Conservation (phyloP, 1,284 basidiomycete species). For the Lignosus rhinocerotis region DNA sequence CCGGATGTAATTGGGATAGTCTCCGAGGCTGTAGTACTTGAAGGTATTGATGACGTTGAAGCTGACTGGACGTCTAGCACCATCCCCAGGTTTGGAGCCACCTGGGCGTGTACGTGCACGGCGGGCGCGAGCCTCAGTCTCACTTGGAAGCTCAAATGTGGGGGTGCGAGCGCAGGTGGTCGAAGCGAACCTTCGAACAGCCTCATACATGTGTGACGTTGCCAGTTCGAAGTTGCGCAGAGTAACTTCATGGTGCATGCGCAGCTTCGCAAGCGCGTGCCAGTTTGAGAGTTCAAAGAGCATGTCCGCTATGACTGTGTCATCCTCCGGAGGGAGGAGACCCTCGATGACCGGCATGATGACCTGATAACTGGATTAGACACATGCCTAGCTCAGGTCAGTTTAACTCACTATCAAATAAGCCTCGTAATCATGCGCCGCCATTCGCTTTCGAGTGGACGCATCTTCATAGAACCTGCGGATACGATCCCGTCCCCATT, state of each 20-base stretch:
- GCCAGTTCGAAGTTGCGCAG: constrained; percentile 18
- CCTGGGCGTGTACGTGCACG: not conserved
- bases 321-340: constrained; percentile 23
- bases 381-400: not conserved
- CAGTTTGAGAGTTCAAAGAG: constrained; percentile 31
- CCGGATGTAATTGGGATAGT: constrained; percentile 34
- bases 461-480: constrained; percentile 28
- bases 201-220: constrained; percentile 22
- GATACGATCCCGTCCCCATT: constrained; percentile 31
- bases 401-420: constrained; percentile 24
- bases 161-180: constrained; percentile 19
- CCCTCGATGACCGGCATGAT: constrained; percentile 33
- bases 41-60: constrained; percentile 30
- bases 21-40: constrained; percentile 37
- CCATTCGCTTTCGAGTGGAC: constrained; percentile 30
- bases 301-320: constrained; percentile 27
- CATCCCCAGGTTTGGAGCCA: not conserved
- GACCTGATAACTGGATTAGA: constrained; percentile 21
- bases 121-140: constrained; percentile 24
- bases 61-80: not conserved
- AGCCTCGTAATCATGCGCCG: constrained; percentile 33
- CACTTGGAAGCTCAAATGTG: constrained; percentile 31
- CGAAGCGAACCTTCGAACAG: constrained; percentile 23
- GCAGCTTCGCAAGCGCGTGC: constrained; percentile 36
- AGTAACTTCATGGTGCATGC: constrained; percentile 32